phyloP scores from a whole-genome alignment of 345 rosid species.

The Citrus sp. region DNA sequence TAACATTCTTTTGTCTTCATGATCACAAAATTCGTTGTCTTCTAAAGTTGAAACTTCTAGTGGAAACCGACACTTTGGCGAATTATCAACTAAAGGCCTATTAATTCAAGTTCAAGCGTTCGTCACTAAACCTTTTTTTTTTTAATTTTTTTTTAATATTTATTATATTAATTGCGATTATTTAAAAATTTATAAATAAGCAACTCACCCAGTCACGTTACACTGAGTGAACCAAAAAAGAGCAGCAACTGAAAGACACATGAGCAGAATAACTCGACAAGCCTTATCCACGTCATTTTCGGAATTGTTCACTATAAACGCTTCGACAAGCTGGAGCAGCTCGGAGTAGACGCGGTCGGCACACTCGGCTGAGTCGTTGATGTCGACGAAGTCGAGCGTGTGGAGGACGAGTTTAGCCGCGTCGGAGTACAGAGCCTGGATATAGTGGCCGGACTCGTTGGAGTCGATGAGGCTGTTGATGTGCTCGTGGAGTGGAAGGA shows the following conservation, averaged over 20 bases:
- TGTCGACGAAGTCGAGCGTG: too few species aligned
- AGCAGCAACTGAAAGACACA: too few species aligned
- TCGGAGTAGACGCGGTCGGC: slow-evolving; percentile 25
- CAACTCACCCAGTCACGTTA: too few species aligned
- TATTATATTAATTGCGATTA: too few species aligned
- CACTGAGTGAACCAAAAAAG: too few species aligned
- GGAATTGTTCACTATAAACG: slow-evolving; percentile 14
- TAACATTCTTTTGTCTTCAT: neutral
- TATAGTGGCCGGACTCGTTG: slow-evolving; percentile 3
- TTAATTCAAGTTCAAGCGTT: neutral
- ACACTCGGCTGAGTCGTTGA: too few species aligned
- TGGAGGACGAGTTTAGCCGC: too few species aligned
- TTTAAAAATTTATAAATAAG: too few species aligned
- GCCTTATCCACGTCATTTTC: too few species aligned
- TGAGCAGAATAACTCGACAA: too few species aligned
- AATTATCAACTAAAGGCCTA: slow-evolving; percentile 49
- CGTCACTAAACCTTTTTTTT: neutral
- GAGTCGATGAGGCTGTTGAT: slow-evolving; percentile 42
- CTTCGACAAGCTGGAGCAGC: slow-evolving; percentile 43
- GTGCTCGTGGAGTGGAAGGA: slow-evolving; percentile 31
- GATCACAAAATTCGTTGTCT: slow-evolving; percentile 16
- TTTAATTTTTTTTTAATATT: too few species aligned
- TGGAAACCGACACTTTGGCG: slow-evolving; percentile 44
- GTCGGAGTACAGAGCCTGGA: neutral
- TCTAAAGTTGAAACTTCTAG: slow-evolving; percentile 29